Base-by-base conservation (phyloP, 768 basidiomycete species). In the Tremella mesenterica region DNA sequence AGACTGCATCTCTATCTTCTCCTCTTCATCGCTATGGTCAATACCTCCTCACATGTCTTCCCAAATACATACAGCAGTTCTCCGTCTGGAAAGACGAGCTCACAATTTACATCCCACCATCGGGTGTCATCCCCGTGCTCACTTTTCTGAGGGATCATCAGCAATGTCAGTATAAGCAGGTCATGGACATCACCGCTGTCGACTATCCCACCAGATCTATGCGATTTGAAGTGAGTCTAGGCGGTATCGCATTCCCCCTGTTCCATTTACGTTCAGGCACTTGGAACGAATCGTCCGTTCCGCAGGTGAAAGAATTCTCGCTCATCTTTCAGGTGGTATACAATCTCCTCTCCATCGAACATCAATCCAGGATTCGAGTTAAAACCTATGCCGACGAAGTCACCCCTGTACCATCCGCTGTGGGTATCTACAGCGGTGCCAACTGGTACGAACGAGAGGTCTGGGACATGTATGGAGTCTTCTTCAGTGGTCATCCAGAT, bases 381-480 rank as follows among this genome's bases (percentile, higher is more conserved):
- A 99, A 99, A 80, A 96, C 95, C 0, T 96, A 92, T 70, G 88
- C 90, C 54, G 85, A 86, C 56, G 95, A 99, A 75, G 84, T 85
- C 10, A 85, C 91, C 63, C 81, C 86, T 30, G 87, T 97, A 2
- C 95, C 93, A 1, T 91, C 86, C 63, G 82, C 79, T 25, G 78
- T 81, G 2, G 79, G 81, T 12, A 55, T 96, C 23, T 99, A 86
- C 78, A 79, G 82, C 46, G 90, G 93, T 55, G 93, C 95, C 5
- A 88, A 99, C 69, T 99, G 95, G 95, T 96, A 95, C 72, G 95
- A 99, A 75, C 80, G 95, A 54, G 95, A 99, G 75, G 84, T 87
- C 26, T 99, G 93, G 92, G 95, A 99, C 76, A 80, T 99, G 74
- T 99, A 78, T 69, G 95, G 95, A 41, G 86, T 99, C 44, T 95